Evolutionary conservation across 768 basidiomycete genomes (phyloP), one percentile per base, ranked within the genome.

Genomic region (Trametes cubensis): DNA sequence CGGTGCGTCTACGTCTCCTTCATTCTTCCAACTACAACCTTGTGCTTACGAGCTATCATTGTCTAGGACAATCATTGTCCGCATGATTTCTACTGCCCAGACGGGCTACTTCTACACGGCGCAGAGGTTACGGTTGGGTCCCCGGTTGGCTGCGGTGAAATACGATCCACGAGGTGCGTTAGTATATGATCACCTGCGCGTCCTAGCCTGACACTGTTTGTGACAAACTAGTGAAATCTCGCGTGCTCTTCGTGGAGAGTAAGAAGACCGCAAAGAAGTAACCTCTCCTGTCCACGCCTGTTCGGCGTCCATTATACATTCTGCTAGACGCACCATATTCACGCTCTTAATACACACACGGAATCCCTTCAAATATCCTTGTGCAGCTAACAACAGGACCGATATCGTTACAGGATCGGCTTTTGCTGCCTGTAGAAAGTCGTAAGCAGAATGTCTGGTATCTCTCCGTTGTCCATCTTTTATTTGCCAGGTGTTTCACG

Each of bases 71-170:
- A 73, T 95, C 57, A 87, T 96, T 58, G 87, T 95, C 55, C 90
- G 92, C 50, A 81, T 96, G 67, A 86, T 95, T 61, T 95, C 94
- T 15, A 93, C 93, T 0, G 94, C 94, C 0, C 88, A 92, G 75
- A 95, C 94, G 0, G 94, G 94, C 13, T 94, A 83, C 78, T 95
- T 95, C 74, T 96, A 95, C 76, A 92, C 92, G 21, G 90, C 90
- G 2, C 83, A 87, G 64, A 83, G 94, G 21, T 76, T 88, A 44
- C 83, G 94, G 13, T 74, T 83, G 69, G 89, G 87, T 2, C 86
- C 91, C n/a, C 89, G 83, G 74, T 76, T 96, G 52, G 87, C 91
- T 8, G 88, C 91, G n/a, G 89, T 95, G 68, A 96, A 95, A 74
- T 95, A 95, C 72, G 94, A 96, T 70, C 92, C 93, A 1, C 77